Percentiles rank a stretch among this genome's conserved stretches.
These are phyloP conservation scores for Marvania coccoides DNA, from an alignment of 139 green algal genomes.

Conservation along the genomic window DNA sequence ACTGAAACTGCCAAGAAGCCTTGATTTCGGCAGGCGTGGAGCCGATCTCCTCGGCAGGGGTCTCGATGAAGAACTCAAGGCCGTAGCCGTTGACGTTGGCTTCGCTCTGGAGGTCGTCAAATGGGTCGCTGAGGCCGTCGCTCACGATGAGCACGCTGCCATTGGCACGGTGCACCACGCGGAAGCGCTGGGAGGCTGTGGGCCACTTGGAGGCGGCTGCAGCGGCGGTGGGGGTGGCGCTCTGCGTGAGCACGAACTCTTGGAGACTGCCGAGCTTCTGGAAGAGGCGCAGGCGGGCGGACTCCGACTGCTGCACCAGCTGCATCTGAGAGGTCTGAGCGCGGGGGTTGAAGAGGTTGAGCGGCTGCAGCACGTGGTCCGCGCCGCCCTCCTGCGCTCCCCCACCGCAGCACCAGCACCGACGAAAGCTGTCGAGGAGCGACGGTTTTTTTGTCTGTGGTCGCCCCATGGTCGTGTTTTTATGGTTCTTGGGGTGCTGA, in stretches of 20 bases:
- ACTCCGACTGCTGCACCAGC: conserved; percentile 28
- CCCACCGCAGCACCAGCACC: too few relatives aligned
- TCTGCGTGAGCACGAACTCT: conserved; percentile 31
- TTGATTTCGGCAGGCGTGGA: conserved; percentile 33
- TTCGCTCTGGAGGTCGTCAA: conserved; percentile 44
- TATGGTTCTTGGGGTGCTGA: too few relatives aligned
- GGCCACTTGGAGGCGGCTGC: conserved; percentile 36
- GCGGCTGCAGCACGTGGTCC: conserved; percentile 28
- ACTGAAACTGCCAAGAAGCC: conserved; percentile 50
- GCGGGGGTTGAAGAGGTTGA: conserved; percentile 39
- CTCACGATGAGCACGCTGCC: conserved; percentile 35
- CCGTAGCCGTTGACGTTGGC: conserved; percentile 54
- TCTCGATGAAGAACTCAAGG: conserved; percentile 57
- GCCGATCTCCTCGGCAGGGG: conserved; percentile 34
- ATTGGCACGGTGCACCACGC: conserved; percentile 32
- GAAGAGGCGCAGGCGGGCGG: conserved; percentile 26
- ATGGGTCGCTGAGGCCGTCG: conserved; percentile 48
- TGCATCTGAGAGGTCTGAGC: conserved; percentile 9
- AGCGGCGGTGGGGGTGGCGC: conserved; percentile 1
- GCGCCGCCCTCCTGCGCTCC: not conserved
- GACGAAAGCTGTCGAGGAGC: too few relatives aligned
- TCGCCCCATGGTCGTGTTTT: too few relatives aligned
- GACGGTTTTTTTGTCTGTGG: too few relatives aligned
- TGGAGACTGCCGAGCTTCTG: conserved; percentile 36
- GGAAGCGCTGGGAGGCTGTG: conserved; percentile 31